A percentile compares a stretch with the other conserved stretches of the same genome.
Evolutionary conservation across 2,329 filamentous ascomycete genomes (phyloP).

Genomic region (Cercospora zeae-maydis): DNA sequence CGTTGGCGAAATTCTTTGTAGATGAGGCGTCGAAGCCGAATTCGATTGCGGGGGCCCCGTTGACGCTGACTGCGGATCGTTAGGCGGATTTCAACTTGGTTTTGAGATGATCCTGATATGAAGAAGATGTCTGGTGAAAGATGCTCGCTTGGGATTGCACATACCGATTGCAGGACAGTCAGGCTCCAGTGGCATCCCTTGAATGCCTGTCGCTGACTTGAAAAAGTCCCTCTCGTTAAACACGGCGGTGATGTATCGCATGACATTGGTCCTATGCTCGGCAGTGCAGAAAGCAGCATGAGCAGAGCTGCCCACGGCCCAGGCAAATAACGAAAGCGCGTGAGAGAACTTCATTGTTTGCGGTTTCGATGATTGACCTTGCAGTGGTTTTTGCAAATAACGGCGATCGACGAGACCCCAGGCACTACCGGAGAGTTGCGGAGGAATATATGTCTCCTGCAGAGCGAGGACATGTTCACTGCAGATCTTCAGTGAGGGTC

Average conservation of each 20-base stretch:
- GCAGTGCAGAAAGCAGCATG: slow-evolving; percentile 4
- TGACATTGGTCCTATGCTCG: neutral
- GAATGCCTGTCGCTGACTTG: neutral
- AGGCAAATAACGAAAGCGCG: neutral
- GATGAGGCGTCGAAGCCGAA: slow-evolving; percentile 8
- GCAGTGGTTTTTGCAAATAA: neutral
- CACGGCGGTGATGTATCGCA: slow-evolving; percentile 4
- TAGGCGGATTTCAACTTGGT: too few species aligned
- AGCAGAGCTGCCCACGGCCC: neutral
- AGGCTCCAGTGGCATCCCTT: slow-evolving; percentile 2
- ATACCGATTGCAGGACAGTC: slow-evolving; percentile 4
- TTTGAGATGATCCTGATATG: too few species aligned
- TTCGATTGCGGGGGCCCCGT: slow-evolving; percentile 3
- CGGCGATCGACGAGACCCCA: neutral
- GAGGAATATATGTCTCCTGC: neutral
- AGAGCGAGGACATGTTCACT: neutral
- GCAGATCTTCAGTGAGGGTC: neutral
- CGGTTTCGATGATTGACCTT: neutral
- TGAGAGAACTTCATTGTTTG: neutral
- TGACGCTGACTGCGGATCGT: neutral
- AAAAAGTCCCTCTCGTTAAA: slow-evolving; percentile 5
- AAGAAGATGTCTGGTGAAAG: neutral
- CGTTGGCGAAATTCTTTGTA: slow-evolving; percentile 5
- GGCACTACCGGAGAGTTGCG: neutral
- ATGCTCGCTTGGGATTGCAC: neutral